Conservation (phyloP, 2,329 filamentous ascomycete species). For the Nothopassalora personata region DNA sequence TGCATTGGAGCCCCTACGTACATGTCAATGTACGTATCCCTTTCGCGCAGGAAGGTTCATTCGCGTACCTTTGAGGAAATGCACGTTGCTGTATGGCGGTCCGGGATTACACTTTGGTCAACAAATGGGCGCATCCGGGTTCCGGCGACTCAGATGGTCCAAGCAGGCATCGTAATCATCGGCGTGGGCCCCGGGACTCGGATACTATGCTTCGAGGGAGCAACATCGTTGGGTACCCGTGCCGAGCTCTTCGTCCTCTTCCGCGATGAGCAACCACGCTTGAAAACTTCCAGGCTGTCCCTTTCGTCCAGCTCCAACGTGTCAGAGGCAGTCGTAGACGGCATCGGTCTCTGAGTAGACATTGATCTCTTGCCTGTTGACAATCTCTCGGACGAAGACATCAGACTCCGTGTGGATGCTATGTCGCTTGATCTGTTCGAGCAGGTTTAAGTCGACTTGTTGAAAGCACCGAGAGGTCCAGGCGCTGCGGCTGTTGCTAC, state of each 20-base stretch:
- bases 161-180: background rate
- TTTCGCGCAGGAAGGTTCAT: too few species aligned
- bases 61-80: too few species aligned
- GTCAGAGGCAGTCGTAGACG: background rate
- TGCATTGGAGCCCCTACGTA: background rate
- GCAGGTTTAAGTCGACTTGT: background rate
- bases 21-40: too few species aligned
- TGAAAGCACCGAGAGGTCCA: background rate
- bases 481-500: background rate
- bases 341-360: background rate
- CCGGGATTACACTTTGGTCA: too few species aligned
- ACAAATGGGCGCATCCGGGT: too few species aligned
- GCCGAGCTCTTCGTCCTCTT: background rate
- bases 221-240: too few species aligned
- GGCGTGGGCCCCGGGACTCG: background rate
- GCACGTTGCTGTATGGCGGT: too few species aligned
- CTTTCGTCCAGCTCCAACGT: background rate
- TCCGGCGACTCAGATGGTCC: background rate
- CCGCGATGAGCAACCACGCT: background rate
- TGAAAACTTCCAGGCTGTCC: background rate
- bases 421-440: background rate
- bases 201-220: too few species aligned
- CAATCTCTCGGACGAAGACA: background rate
- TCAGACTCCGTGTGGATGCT: background rate
- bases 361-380: background rate